Evolutionary conservation across 306 rosid species (phyloP), one percentile per base, ranked within the genome.

Genomic region (Carpinus fangiana): DNA sequence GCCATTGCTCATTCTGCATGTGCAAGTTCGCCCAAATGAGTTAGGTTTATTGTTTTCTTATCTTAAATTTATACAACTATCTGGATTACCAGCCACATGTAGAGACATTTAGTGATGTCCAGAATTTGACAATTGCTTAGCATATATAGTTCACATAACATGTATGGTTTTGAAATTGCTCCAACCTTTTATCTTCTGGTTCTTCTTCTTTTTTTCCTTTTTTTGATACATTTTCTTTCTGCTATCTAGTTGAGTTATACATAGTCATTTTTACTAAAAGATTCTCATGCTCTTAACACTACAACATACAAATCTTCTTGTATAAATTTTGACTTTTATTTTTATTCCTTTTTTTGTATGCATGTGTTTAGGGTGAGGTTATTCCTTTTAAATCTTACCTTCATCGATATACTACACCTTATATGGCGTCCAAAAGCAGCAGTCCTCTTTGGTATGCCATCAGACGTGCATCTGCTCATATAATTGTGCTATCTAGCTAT

Each of bases 381-480:
- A 84, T 79, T 81, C 99, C 98, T 46, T 93, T 96, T 85, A 96
- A 87, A 86, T 69, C 79, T 76, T 96, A 71, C 86, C 93, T 91
- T 81, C 61, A 90, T 18, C 93, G 98, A 78, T 89, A 88, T 80
- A 21, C 84, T 68, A 93, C 97, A 73, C 99, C 99, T 81, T 84
- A 89, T 82, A 41, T 82, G 80, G 97, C 96, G 71, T 88, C 98
- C 87, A 75, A 87, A 20, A 96, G 99, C 83, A 90, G 85, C 89
- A 93, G 74, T 79, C 98, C 98, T 53, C 96, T 96, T 70, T 96
- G 99, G 99, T 96, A 93, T 76, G 93, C 99, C 67, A 73, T 96
- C 80, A 84, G 99, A 85, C 92, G 97, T 26, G 99, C 99, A 2
- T 96, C 99, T 52, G 96, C 99, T 74, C 99, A 96, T 79, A 88